Evolutionary conservation across 2,329 filamentous ascomycete genomes (phyloP).

Genomic region (Monosporascus sp.): DNA sequence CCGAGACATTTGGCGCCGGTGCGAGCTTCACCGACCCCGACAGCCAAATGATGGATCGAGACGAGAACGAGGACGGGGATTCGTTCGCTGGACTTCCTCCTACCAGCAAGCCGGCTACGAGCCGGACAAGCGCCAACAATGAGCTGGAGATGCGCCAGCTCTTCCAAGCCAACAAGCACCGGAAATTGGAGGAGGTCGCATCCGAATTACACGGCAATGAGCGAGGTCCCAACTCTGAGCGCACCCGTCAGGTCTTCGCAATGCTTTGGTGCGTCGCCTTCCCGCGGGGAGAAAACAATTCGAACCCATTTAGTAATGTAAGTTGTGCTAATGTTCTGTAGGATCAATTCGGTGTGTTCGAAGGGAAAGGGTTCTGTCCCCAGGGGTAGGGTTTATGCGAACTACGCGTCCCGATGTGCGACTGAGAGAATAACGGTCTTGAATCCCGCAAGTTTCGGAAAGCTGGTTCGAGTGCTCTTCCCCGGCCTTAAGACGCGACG

Average conservation of each 20-base stretch:
- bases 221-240: conserved; percentile 73
- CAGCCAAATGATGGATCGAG: conserved; percentile 55
- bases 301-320: not conserved
- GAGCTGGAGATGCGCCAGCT: conserved; percentile 76
- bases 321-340: conserved; percentile 31
- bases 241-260: conserved; percentile 79
- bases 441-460: conserved; percentile 96
- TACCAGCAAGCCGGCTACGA: conserved; percentile 49
- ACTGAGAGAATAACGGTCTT: conserved; percentile 90
- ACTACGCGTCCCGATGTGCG: conserved; percentile 88
- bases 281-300: not conserved
- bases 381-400: conserved; percentile 87
- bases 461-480: conserved; percentile 92
- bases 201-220: conserved; percentile 73
- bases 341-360: conserved; percentile 68
- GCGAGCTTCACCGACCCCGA: conserved; percentile 53
- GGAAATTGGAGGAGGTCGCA: conserved; percentile 65
- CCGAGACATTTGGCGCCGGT: conserved; percentile 46
- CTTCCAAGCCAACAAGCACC: conserved; percentile 62
- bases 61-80: conserved; percentile 53
- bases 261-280: conserved; percentile 70
- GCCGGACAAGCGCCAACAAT: conserved; percentile 69
- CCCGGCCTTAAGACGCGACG: conserved; percentile 89
- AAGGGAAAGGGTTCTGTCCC: conserved; percentile 82
- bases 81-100: conserved; percentile 39